These are phyloP conservation scores for Gracilaria gracilis DNA, from an alignment of 23 red algal species.

Conservation along the genomic window DNA sequence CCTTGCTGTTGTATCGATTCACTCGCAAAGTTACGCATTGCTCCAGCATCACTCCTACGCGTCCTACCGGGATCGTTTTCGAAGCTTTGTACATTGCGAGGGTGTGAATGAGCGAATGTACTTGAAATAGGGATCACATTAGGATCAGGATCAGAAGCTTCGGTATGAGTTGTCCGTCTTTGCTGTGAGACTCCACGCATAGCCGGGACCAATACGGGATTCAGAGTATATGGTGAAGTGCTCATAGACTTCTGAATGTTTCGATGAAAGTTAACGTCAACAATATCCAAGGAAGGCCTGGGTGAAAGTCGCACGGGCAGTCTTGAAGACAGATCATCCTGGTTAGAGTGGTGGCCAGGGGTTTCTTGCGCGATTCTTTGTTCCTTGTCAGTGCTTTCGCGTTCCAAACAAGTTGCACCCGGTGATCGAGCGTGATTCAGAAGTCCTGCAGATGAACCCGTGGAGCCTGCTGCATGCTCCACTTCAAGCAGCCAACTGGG, in stretches of 20 bases:
- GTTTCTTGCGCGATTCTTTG: not conserved
- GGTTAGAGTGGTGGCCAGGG: not conserved
- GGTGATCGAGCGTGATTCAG: not conserved
- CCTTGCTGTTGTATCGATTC: not conserved
- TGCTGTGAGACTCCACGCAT: not conserved
- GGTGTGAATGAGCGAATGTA: not conserved
- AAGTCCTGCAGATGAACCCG: constrained; percentile 17
- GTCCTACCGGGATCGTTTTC: not conserved
- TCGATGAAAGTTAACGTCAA: not conserved
- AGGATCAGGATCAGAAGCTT: not conserved
- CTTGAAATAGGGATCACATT: not conserved
- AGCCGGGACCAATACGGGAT: not conserved
- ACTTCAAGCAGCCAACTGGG: constrained; percentile 36
- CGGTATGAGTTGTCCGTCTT: not conserved
- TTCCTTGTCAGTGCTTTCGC: not conserved
- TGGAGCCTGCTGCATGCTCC: constrained; percentile 14
- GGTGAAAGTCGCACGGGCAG: not conserved
- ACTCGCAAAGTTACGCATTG: not conserved
- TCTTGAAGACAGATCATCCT: not conserved
- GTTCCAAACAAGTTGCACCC: constrained; percentile 4
- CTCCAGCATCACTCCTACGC: not conserved
- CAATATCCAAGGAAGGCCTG: not conserved
- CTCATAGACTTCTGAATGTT: not conserved
- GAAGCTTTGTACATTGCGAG: not conserved
- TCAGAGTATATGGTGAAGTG: not conserved